These are phyloP conservation scores for Bidens hawaiensis DNA, from an alignment of 140 eudicot genomes.

Conservation along the genomic window DNA sequence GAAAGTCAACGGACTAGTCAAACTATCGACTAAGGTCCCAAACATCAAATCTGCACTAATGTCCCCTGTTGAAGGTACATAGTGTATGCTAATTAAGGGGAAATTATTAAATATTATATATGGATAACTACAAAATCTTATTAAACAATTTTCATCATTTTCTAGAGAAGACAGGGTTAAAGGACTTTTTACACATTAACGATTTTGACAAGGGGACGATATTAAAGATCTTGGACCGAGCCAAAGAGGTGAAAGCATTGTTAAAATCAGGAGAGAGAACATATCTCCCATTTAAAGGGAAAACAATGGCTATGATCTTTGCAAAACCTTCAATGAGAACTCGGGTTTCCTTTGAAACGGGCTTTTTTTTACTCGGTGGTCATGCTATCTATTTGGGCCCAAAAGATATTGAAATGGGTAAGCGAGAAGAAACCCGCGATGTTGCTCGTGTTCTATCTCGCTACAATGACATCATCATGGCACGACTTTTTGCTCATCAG, in stretches of 20 bases:
- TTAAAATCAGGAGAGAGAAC: conserved; percentile 86
- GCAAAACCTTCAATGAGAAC: conserved; percentile 99
- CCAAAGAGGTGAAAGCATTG: conserved; percentile 71
- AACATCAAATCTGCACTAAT: conserved; percentile 23
- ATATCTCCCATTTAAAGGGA: conserved; percentile 86
- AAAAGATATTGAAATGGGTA: conserved; percentile 98
- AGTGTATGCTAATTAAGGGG: not conserved
- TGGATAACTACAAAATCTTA: not conserved
- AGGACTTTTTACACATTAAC: conserved; percentile 63
- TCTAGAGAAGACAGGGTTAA: conserved; percentile 49
- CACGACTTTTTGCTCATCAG: conserved; percentile 98
- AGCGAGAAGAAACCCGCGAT: conserved; percentile 98
- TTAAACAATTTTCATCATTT: conserved; percentile 5
- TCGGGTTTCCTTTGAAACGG: conserved; percentile 93
- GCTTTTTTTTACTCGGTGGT: conserved; percentile 90
- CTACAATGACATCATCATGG: conserved; percentile 96
- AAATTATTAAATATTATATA: not conserved
- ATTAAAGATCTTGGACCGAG: conserved; percentile 70
- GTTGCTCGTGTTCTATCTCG: conserved; percentile 92
- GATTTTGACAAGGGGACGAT: conserved; percentile 83
- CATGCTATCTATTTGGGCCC: conserved; percentile 95
- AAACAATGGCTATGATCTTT: conserved; percentile 97
- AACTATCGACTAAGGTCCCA: conserved; percentile 22
- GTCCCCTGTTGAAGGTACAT: conserved; percentile 36
- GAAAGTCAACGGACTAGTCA: conserved; percentile 20